Evolutionary conservation across 2,329 filamentous ascomycete species (phyloP).

Genomic region (Phialophora macrospora): DNA sequence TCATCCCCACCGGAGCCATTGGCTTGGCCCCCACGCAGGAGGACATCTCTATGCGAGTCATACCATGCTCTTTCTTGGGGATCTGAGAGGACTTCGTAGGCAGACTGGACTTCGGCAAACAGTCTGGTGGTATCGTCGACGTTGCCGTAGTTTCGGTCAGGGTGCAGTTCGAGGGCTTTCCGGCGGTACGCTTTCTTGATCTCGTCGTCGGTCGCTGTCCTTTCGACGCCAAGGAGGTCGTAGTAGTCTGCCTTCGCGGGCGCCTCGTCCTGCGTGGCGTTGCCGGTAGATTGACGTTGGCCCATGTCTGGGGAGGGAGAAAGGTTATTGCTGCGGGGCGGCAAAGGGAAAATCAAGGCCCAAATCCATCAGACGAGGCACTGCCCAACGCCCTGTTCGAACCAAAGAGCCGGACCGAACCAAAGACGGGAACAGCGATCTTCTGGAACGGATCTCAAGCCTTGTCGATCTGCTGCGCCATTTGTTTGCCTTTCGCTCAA

Average conservation of each 20-base stretch:
- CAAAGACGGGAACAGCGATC: not conserved
- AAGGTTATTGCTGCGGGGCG: not conserved
- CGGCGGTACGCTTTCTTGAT: constrained; percentile 92
- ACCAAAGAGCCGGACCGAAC: not conserved
- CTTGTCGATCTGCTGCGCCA: constrained; percentile 6
- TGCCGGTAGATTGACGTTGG: constrained; percentile 50
- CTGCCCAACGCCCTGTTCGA: not conserved
- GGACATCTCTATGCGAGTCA: constrained; percentile 87
- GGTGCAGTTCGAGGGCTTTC: constrained; percentile 91
- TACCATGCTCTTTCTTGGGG: constrained; percentile 97
- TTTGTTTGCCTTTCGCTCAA: constrained; percentile 1
- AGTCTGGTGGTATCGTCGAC: constrained; percentile 79
- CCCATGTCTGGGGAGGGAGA: constrained; percentile 44
- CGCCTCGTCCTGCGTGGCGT: constrained; percentile 34
- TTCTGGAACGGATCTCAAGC: constrained; percentile 1
- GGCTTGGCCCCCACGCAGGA: constrained; percentile 68
- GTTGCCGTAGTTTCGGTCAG: constrained; percentile 89
- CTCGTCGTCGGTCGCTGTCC: constrained; percentile 79
- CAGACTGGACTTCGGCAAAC: constrained; percentile 90
- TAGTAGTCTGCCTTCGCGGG: constrained; percentile 61
- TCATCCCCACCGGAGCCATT: constrained; percentile 54
- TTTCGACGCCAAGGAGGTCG: constrained; percentile 75
- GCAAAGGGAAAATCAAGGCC: not conserved
- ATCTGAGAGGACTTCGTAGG: constrained; percentile 95
- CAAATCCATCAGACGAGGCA: constrained; percentile 4